phyloP scores from a whole-genome alignment of 139 green algal genomes.

The Chlamydomonas asymmetrica region DNA sequence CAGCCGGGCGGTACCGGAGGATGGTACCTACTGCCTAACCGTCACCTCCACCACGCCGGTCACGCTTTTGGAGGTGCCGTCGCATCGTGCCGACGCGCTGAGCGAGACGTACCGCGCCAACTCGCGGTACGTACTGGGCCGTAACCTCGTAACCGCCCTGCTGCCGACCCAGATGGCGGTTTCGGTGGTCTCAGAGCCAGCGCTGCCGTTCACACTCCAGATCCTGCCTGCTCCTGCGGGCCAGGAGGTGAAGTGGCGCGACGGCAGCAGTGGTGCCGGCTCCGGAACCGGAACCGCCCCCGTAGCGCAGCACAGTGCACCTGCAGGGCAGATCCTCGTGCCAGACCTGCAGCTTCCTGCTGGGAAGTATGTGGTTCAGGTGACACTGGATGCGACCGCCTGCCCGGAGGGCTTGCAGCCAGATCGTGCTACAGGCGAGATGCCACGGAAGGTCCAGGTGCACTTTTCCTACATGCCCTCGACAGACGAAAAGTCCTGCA shows the following conservation, averaged over 20 bases:
- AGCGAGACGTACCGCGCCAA: slow-evolving; percentile 52
- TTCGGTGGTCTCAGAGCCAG: slow-evolving; percentile 5
- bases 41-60: slow-evolving; percentile 26
- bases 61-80: slow-evolving; percentile 4
- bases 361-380: slow-evolving; percentile 53
- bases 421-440: slow-evolving; percentile 19
- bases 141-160: slow-evolving; percentile 37
- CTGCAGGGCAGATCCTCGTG: slow-evolving; percentile 25
- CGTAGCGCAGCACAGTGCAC: neutral
- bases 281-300: neutral
- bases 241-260: slow-evolving; percentile 17
- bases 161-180: slow-evolving; percentile 21
- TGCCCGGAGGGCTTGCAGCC: slow-evolving; percentile 44
- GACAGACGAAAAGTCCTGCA: slow-evolving; percentile 49
- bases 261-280: neutral
- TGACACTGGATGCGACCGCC: slow-evolving; percentile 5
- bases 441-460: slow-evolving; percentile 19
- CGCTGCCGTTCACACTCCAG: slow-evolving; percentile 23
- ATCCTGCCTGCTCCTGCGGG: slow-evolving; percentile 33
- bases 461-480: slow-evolving; percentile 29
- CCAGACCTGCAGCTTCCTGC: slow-evolving; percentile 32
- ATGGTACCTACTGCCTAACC: slow-evolving; percentile 32
- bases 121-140: slow-evolving; percentile 26
- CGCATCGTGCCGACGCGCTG: slow-evolving; percentile 12
- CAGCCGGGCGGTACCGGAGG: slow-evolving; percentile 7